Conservation (phyloP, 129 eudicot genomes). For the Lactuca sativa region DNA sequence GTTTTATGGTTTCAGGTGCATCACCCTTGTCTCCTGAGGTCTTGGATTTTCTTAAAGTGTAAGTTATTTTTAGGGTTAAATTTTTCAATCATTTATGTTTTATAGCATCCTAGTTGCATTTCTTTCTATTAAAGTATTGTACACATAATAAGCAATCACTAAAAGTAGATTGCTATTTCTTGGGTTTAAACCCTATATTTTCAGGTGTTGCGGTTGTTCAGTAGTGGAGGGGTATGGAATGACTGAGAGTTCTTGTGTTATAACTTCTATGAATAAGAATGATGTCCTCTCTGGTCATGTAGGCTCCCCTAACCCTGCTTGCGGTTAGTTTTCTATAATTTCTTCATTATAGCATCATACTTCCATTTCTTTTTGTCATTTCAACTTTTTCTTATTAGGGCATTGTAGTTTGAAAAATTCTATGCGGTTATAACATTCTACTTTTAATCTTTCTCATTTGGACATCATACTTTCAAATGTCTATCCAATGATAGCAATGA, state of each 20-base stretch:
- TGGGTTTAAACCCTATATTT: too few relatives aligned
- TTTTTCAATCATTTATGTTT: too few relatives aligned
- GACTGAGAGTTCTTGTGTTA: conserved; percentile 77
- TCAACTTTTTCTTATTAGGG: too few relatives aligned
- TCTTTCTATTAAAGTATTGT: too few relatives aligned
- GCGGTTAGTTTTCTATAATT: conserved; percentile 52
- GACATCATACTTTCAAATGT: neutral
- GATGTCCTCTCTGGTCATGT: conserved; percentile 74
- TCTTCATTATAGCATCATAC: neutral
- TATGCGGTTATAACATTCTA: too few relatives aligned
- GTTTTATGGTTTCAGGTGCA: conserved; percentile 78
- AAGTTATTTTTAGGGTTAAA: conserved; percentile 19
- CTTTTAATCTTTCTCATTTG: neutral
- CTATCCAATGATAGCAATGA: too few relatives aligned
- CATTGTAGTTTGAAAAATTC: too few relatives aligned
- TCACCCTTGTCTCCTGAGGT: conserved; percentile 88
- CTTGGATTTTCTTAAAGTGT: conserved; percentile 85
- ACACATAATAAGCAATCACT: too few relatives aligned
- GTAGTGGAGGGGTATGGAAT: conserved; percentile 82
- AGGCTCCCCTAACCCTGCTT: conserved; percentile 70
- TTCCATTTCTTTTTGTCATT: neutral
- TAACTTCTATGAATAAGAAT: conserved; percentile 46
- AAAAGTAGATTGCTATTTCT: too few relatives aligned
- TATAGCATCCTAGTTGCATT: neutral
- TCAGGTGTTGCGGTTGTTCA: conserved; percentile 79